Conservation (phyloP, 441 rosid species). For the Populus hybrid region DNA sequence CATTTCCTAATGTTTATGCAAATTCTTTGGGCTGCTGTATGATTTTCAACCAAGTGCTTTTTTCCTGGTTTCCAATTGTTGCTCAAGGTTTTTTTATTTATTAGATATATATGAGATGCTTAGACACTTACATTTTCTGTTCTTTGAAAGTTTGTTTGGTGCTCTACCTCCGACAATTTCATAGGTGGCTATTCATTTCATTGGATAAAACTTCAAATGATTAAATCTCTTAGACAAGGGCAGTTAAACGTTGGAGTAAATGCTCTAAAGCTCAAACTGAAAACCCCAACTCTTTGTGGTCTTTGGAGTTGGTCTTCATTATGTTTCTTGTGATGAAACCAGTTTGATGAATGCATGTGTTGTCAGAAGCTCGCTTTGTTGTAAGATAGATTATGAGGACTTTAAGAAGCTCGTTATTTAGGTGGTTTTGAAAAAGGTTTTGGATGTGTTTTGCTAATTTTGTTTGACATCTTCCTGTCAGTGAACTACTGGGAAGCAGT, state of each 20-base stretch:
- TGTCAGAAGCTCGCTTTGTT: background rate
- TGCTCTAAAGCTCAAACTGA: background rate
- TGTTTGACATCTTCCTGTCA: background rate
- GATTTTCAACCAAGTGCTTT: background rate
- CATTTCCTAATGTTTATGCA: background rate
- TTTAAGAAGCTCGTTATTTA: background rate
- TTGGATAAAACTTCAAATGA: background rate
- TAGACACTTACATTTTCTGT: background rate
- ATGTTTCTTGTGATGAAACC: background rate
- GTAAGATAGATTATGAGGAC: background rate
- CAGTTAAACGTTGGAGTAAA: background rate
- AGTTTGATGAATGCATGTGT: background rate
- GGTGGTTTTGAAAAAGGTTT: background rate
- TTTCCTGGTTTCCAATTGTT: background rate
- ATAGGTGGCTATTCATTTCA: background rate
- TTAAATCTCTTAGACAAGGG: background rate
- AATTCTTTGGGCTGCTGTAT: background rate
- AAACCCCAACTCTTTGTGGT: background rate
- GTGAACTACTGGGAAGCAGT: background rate
- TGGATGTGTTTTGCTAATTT: background rate
- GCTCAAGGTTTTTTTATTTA: background rate
- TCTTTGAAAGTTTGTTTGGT: background rate
- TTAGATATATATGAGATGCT: background rate
- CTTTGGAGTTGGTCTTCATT: background rate
- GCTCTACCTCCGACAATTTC: background rate